phyloP scores from a whole-genome alignment of 306 rosid genomes.

The Begonia peltatifolia region DNA sequence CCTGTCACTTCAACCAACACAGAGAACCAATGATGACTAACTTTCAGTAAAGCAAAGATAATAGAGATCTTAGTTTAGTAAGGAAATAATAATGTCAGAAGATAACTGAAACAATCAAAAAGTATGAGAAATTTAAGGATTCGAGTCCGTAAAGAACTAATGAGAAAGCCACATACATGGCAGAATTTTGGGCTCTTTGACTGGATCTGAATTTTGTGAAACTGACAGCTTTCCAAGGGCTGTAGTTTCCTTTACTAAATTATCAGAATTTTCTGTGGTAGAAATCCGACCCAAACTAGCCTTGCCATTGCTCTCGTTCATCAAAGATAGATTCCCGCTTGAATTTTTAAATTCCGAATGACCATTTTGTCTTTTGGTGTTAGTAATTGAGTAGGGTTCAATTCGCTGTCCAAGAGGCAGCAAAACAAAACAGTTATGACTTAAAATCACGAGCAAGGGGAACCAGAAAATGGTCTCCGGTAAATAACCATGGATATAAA shows the following conservation, averaged over 20 bases:
- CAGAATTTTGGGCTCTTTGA: constrained; percentile 63
- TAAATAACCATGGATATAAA: constrained; percentile 5
- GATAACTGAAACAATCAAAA: constrained; percentile 10
- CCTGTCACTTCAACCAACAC: constrained; percentile 70
- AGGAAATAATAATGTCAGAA: background rate
- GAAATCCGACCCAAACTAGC: constrained; percentile 40
- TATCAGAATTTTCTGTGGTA: constrained; percentile 69
- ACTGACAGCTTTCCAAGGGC: constrained; percentile 84
- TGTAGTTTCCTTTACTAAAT: constrained; percentile 62
- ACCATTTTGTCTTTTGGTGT: constrained; percentile 50
- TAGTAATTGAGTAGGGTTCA: constrained; percentile 67
- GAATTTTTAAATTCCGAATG: constrained; percentile 60
- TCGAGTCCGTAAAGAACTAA: background rate
- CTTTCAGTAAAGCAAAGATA: background rate
- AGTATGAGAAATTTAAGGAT: constrained; percentile 6
- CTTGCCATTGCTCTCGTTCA: constrained; percentile 53
- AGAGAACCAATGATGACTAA: constrained; percentile 11
- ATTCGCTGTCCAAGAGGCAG: constrained; percentile 52
- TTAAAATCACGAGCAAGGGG: constrained; percentile 12
- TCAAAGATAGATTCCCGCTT: constrained; percentile 46
- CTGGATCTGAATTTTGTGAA: constrained; percentile 74
- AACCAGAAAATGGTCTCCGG: constrained; percentile 8
- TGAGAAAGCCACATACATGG: constrained; percentile 45
- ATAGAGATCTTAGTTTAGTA: constrained; percentile 2
- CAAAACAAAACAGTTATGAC: constrained; percentile 13